Evolutionary conservation across 495 filamentous ascomycete species (phyloP).

Genomic region (Annulohypoxylon bovei): DNA sequence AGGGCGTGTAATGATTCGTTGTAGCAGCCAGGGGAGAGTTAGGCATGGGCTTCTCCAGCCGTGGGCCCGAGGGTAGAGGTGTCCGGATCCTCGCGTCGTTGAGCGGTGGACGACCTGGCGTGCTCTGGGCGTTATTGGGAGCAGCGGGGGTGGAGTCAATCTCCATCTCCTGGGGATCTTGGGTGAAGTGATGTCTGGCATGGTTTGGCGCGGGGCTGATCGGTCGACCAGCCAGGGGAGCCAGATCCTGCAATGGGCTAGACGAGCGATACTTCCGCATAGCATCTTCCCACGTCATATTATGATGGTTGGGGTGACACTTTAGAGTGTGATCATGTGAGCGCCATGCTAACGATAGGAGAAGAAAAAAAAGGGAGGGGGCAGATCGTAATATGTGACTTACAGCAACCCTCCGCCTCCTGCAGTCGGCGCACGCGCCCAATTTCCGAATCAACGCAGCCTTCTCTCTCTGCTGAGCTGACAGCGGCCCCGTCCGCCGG

Average conservation of each 20-base stretch:
- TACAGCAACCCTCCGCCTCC: constrained; percentile 60
- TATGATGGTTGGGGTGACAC: constrained; percentile 62
- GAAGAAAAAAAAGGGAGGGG: constrained; percentile 14
- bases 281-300: constrained; percentile 62
- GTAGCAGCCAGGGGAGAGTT: constrained; percentile 39
- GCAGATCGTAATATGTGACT: constrained; percentile 44
- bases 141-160: constrained; percentile 48
- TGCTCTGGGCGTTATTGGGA: constrained; percentile 39
- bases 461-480: constrained; percentile 56
- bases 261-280: constrained; percentile 55
- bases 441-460: constrained; percentile 61
- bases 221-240: constrained; percentile 49
- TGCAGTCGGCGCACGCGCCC: constrained; percentile 59
- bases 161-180: constrained; percentile 56
- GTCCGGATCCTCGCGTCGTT: constrained; percentile 58
- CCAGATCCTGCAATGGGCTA: constrained; percentile 53
- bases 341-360: constrained; percentile 15
- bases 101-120: constrained; percentile 46
- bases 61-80: constrained; percentile 57
- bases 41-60: constrained; percentile 52
- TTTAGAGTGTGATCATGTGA: constrained; percentile 45
- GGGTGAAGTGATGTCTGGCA: constrained; percentile 50
- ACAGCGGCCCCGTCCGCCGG: constrained; percentile 59
- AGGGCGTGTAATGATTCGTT: constrained; percentile 38
- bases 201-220: constrained; percentile 54